Evolutionary conservation across 2,329 filamentous ascomycete genomes (phyloP).

Genomic region (Endoconidiophora polonica): DNA sequence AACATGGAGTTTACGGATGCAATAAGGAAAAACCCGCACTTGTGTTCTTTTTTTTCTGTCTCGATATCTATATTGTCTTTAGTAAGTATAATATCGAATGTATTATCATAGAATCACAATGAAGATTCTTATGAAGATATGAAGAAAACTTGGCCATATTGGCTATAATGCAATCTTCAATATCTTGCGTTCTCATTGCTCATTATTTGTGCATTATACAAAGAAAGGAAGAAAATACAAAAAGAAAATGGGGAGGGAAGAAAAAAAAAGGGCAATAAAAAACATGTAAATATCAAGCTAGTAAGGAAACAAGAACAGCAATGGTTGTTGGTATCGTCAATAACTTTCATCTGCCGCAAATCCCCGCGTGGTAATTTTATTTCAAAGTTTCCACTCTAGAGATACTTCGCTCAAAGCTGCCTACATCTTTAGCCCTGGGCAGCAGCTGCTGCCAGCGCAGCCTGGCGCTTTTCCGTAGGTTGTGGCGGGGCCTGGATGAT

Average conservation of each 20-base stretch:
- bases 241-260: not conserved
- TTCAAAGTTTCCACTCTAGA: conserved; percentile 12
- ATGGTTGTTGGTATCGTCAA: not conserved
- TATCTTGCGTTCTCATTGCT: not conserved
- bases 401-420: not conserved
- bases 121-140: not conserved
- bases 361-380: not conserved
- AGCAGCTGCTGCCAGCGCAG: conserved; percentile 21
- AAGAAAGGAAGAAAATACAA: too few species aligned
- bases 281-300: not conserved
- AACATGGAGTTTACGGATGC: too few species aligned
- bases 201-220: not conserved
- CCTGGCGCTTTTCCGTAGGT: conserved; percentile 28
- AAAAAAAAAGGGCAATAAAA: not conserved
- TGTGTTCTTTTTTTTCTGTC: too few species aligned
- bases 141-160: not conserved
- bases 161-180: not conserved
- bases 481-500: conserved; percentile 18
- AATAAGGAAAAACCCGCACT: too few species aligned
- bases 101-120: too few species aligned
- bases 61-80: too few species aligned
- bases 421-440: conserved; percentile 13
- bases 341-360: not conserved
- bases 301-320: not conserved
- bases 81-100: too few species aligned